phyloP scores from a whole-genome alignment of 352 stramenopile genomes.

The Phytophthora citricola region DNA sequence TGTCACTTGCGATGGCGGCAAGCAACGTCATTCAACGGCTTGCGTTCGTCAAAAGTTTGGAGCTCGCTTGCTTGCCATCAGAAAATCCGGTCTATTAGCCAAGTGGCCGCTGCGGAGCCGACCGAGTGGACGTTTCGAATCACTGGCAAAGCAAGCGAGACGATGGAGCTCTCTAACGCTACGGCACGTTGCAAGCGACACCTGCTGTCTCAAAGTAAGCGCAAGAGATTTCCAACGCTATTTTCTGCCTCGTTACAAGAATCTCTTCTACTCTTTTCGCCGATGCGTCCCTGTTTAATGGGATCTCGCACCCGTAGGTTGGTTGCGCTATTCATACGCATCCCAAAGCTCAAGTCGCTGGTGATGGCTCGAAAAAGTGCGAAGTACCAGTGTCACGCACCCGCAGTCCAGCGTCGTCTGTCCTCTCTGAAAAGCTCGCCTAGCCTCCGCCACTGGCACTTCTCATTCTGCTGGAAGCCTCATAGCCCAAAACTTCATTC shows the following conservation, averaged over 20 bases:
- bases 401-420: conserved; percentile 25
- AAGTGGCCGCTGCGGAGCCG: conserved; percentile 14
- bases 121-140: conserved; percentile 26
- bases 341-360: conserved; percentile 6
- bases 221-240: conserved; percentile 22
- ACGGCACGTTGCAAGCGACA: too few relatives aligned
- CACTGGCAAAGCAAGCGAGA: not conserved
- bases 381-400: conserved; percentile 27
- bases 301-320: not conserved
- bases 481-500: conserved; percentile 6
- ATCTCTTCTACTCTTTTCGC: conserved; percentile 23
- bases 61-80: not conserved
- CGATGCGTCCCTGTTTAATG: conserved; percentile 1
- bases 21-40: not conserved
- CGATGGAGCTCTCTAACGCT: conserved; percentile 2
- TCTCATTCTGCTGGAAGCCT: conserved; percentile 29
- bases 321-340: conserved; percentile 30
- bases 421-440: conserved; percentile 31
- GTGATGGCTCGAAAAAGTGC: conserved; percentile 33
- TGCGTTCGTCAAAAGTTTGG: conserved; percentile 23
- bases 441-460: conserved; percentile 35
- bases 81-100: conserved; percentile 5
- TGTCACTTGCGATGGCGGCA: conserved; percentile 12
- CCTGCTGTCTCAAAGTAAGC: too few relatives aligned
- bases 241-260: conserved; percentile 25